A percentile compares a stretch with the other conserved stretches of the same genome.
Conservation (phyloP, 2,329 filamentous ascomycete genomes). For the Aspergillus pseudoglaucus region DNA sequence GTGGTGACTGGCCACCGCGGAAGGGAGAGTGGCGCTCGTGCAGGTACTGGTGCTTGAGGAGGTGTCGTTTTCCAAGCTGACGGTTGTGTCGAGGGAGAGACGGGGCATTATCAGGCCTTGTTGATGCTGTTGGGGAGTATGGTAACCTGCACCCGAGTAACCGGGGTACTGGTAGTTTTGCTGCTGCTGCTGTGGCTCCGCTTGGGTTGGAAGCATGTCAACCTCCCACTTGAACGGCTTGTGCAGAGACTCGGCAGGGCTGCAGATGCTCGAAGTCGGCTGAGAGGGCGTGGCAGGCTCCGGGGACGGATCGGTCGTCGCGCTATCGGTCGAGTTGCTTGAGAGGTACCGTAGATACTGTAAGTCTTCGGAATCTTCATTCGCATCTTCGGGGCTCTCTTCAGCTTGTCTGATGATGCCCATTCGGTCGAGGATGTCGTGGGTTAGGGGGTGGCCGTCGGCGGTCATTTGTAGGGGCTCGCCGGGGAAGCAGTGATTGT, state of each 20-base stretch:
- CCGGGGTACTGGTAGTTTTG: constrained; percentile 9
- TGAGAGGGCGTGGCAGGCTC: constrained; percentile 30
- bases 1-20: no score
- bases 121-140: not conserved
- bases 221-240: constrained; percentile 25
- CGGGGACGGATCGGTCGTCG: constrained; percentile 33
- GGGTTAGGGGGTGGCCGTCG: constrained; percentile 37
- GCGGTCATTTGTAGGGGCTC: constrained; percentile 33
- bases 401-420: constrained; percentile 40
- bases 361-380: constrained; percentile 30
- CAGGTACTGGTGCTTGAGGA: not conserved
- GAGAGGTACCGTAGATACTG: constrained; percentile 31
- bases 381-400: constrained; percentile 30
- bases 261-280: constrained; percentile 19
- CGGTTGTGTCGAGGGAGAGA: no score
- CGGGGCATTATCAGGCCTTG: no score
- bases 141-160: constrained; percentile 16
- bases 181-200: not conserved
- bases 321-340: constrained; percentile 28
- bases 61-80: no score
- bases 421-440: constrained; percentile 37
- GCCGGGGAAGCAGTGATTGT: constrained; percentile 38
- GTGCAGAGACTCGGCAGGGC: constrained; percentile 12
- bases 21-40: not conserved
- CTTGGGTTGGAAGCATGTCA: constrained; percentile 4